Evolutionary conservation across 2,329 filamentous ascomycete genomes (phyloP), one percentile per base, ranked within the genome.

Genomic region (Arthrobotrys entomopaga): DNA sequence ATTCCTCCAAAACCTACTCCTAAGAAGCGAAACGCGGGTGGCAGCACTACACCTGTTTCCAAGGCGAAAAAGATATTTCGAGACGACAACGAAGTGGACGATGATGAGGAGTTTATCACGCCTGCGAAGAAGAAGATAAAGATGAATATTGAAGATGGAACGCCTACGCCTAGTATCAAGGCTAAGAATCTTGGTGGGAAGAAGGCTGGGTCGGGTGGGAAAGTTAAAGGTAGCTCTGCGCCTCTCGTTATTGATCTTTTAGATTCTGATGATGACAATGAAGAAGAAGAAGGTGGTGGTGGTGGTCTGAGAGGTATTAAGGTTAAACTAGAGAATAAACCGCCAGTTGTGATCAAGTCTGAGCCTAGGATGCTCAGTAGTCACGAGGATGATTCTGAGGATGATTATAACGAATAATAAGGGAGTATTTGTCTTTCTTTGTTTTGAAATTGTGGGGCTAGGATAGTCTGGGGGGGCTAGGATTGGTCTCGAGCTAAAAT

Each of bases 121-220:
- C 61, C 69, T 22, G 29, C 56, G 61, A 66, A 58, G 69, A 66
- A 73, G 24, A 73, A 63, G 61, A 49, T 49, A 54, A 73, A 38
- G 61, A 50, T 73, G 56, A 65, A 50, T 24, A 34, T 34, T 34
- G 56, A 73, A 15, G 56, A 50, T 24, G 40, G 10, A 4, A 66
- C 61, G 15, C 61, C 61, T 57, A 58, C 57, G 34, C 50, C 56
- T n/a, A 34, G 29, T 34, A 60, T 58, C 19, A 65, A 59, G 16
- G 52, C 58, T 50, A 50, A 42, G 26, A 13, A n/a, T 34, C 22
- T 50, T 63, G 24, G 26, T 40, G 48, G 46, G 53, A 63, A 38
- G 26, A 53, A 34, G 11, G 40, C 16, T 26, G 13, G 29, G 20
- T 34, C 29, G 7, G 3, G 8, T 57, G 50, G 20, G 16, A 73